Conservation (phyloP, 78 protist species). For the Neovahlkampfia damariscottae region DNA sequence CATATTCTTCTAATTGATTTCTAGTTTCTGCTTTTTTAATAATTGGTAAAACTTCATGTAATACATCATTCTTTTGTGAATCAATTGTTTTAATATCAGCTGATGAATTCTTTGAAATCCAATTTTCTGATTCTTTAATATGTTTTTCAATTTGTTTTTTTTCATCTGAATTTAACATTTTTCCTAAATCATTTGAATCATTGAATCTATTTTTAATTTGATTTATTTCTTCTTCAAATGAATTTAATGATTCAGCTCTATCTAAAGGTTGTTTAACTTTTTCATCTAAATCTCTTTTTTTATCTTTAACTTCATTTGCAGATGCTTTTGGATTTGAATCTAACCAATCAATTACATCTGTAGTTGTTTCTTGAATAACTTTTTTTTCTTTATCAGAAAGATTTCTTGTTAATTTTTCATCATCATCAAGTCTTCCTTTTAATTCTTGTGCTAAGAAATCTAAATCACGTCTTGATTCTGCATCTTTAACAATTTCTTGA, state of each 20-base stretch:
- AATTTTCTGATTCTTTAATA: background rate
- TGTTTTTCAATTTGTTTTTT: background rate
- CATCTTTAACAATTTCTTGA: background rate
- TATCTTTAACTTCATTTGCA: slow-evolving; percentile 84
- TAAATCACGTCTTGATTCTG: background rate
- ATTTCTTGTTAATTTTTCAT: background rate
- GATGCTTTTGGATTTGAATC: slow-evolving; percentile 72
- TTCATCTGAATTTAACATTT: background rate
- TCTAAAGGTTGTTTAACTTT: slow-evolving; percentile 48
- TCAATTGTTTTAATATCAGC: background rate
- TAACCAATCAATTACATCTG: slow-evolving; percentile 72
- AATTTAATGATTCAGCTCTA: background rate
- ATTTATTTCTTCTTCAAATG: background rate
- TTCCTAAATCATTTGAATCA: background rate
- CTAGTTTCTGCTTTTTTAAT: background rate
- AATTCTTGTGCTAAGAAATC: background rate
- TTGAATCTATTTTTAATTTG: background rate
- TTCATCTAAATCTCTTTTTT: slow-evolving; percentile 75
- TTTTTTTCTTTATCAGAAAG: background rate
- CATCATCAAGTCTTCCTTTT: background rate
- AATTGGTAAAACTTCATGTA: background rate
- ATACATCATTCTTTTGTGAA: background rate
- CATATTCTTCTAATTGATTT: background rate
- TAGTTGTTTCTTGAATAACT: background rate
- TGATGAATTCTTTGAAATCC: background rate